Percentiles rank a stretch among this genome's conserved stretches.
Conservation (phyloP, 495 filamentous ascomycete genomes). For the Trichoderma orchidacearum region DNA sequence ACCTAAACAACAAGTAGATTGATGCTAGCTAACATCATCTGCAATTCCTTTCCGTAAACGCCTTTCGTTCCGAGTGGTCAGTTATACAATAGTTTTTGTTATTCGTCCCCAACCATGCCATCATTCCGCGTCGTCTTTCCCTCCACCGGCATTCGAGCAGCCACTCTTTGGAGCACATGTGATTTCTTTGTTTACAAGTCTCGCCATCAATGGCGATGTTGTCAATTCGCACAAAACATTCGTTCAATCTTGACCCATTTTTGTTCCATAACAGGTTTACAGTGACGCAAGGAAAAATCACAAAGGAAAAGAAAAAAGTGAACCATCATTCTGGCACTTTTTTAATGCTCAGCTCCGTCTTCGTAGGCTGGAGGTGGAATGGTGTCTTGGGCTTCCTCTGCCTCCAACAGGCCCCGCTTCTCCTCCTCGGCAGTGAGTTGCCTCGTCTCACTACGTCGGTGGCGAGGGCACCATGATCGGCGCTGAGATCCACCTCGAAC, state of each 20-base stretch:
- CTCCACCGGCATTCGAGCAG: no score
- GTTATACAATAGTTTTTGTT: not conserved
- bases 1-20: not conserved
- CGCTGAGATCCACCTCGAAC: conserved; percentile 17
- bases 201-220: not conserved
- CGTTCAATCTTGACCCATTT: no score
- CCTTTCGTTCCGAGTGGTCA: not conserved
- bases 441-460: conserved; percentile 15
- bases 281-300: not conserved
- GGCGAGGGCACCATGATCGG: conserved; percentile 9
- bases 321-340: not conserved
- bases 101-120: not conserved
- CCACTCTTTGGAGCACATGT: no score
- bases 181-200: not conserved
- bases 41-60: not conserved
- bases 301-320: not conserved
- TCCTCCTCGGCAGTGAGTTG: conserved; percentile 19
- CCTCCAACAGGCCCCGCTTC: conserved; percentile 27
- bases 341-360: not conserved
- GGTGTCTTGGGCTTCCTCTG: conserved; percentile 12
- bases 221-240: no score
- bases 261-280: not conserved
- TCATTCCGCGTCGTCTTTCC: not conserved
- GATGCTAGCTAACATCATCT: not conserved
- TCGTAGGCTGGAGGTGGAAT: not conserved